Base-by-base conservation (phyloP, 2,329 filamentous ascomycete genomes). In the Fusarium continuum region DNA sequence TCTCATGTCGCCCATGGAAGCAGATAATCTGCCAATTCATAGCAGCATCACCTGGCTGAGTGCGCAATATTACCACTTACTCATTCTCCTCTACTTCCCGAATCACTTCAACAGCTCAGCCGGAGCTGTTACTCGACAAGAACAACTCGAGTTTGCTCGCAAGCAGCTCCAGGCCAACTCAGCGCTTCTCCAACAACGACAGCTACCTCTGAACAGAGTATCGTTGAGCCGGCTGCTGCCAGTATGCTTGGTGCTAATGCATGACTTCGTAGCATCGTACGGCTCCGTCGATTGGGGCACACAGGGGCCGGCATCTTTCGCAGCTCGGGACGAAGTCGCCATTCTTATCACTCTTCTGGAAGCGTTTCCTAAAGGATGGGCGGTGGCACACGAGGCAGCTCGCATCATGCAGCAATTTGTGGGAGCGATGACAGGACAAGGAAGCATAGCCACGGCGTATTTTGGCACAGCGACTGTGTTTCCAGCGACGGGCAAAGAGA, bases 11-110 rank as follows among this genome's bases (percentile, higher is more conserved):
- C 77, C 77, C 2, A 72, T 75, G 41, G 78, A 80, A 39, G 71
- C 75, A 2, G 79, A 81, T 60, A 79, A 80, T 43, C 69, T 80
- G 4, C 76, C 79, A 14, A 79, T 81, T 17, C 79, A 81, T 59
- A 80, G 74, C 56, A 78, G 77, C 4, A 74, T 81, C 32, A 77
- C 78, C 3, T 81, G 79, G 79, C 52, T 79, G 14, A 77, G 74
- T 20, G 77, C 76, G 0, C 71, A 78, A 5, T 81, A 80, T 67
- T 80, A 81, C 54, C 76, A 79, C 48, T 69, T 81, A n/a, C 73
- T 81, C 7, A 51, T 81, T 10, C 63, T 80, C 8, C 73, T 81
- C 8, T 78, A 81, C 65, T 80, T 77, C 38, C 79, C 76, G 0
- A 78, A 72, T 8, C 75, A 74, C 46, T 77, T 79, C 67, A 80